phyloP scores from a whole-genome alignment of 176 grass and related monocot species.

The Avena insularis region DNA sequence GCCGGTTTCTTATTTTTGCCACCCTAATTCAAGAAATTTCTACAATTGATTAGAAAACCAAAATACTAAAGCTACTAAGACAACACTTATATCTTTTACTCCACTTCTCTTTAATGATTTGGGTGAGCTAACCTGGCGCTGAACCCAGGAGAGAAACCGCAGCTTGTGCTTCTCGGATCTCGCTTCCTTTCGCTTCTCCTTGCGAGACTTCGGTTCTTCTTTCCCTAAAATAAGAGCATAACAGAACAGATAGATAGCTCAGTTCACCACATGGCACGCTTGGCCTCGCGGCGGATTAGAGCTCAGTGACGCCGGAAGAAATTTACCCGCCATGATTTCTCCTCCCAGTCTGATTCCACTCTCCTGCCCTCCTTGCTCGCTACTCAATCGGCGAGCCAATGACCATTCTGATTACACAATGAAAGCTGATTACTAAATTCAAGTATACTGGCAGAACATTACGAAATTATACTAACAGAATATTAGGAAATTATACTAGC shows the following conservation, averaged over 20 bases:
- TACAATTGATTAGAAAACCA: slow-evolving; percentile 1
- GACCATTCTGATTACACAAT: too few species aligned
- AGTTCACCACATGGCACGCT: background rate
- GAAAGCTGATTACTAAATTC: too few species aligned
- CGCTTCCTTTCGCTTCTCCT: slow-evolving; percentile 62
- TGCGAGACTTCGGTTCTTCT: slow-evolving; percentile 46
- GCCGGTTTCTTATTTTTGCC: slow-evolving; percentile 48
- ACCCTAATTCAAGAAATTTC: slow-evolving; percentile 30
- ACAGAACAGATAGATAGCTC: background rate
- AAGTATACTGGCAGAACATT: too few species aligned
- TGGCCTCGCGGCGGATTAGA: background rate
- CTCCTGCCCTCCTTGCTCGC: background rate
- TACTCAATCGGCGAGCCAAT: background rate
- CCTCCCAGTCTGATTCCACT: background rate
- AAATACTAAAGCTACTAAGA: background rate
- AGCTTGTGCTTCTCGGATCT: slow-evolving; percentile 51
- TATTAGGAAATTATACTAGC: too few species aligned
- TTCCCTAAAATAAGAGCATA: slow-evolving; percentile 30
- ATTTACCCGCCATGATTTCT: slow-evolving; percentile 31
- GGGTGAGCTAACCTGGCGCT: slow-evolving; percentile 52
- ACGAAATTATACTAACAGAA: too few species aligned
- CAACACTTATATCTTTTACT: background rate
- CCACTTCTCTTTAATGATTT: background rate
- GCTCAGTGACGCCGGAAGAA: background rate
- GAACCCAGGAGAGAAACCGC: slow-evolving; percentile 61